These are phyloP conservation scores for Trichoderma sp. DNA, from an alignment of 2,329 filamentous ascomycete genomes.

Conservation along the genomic window DNA sequence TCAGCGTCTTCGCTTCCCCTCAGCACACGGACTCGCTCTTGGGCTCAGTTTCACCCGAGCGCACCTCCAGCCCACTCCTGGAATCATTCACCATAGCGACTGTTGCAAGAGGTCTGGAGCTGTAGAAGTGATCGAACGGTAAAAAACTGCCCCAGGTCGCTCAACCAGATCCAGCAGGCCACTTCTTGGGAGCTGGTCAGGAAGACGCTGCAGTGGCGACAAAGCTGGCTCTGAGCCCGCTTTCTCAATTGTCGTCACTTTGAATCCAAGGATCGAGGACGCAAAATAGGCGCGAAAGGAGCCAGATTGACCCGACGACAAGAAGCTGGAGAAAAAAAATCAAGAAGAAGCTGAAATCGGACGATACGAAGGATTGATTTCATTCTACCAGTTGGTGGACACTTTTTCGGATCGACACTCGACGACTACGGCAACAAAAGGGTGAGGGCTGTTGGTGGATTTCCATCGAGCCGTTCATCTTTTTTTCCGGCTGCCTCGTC, in stretches of 20 bases:
- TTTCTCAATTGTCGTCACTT: not conserved
- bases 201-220: not conserved
- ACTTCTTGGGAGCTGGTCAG: not conserved
- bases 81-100: not conserved
- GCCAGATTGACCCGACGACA: not conserved
- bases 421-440: not conserved
- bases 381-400: not conserved
- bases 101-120: not conserved
- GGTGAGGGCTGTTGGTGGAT: too few species aligned
- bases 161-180: not conserved
- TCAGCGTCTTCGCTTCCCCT: conserved; percentile 6
- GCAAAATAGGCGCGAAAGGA: conserved; percentile 1
- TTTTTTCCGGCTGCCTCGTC: not conserved
- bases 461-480: not conserved
- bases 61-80: not conserved
- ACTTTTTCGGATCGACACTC: conserved; percentile 9
- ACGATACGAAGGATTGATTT: not conserved
- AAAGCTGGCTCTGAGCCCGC: not conserved
- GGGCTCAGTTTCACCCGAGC: not conserved
- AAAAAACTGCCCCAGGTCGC: not conserved
- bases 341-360: not conserved
- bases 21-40: not conserved
- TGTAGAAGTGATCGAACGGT: not conserved
- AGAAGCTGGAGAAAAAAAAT: too few species aligned
- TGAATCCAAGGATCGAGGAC: not conserved